phyloP scores from a whole-genome alignment of 805 yeast species.

The Kurtzmaniella cleridarum region DNA sequence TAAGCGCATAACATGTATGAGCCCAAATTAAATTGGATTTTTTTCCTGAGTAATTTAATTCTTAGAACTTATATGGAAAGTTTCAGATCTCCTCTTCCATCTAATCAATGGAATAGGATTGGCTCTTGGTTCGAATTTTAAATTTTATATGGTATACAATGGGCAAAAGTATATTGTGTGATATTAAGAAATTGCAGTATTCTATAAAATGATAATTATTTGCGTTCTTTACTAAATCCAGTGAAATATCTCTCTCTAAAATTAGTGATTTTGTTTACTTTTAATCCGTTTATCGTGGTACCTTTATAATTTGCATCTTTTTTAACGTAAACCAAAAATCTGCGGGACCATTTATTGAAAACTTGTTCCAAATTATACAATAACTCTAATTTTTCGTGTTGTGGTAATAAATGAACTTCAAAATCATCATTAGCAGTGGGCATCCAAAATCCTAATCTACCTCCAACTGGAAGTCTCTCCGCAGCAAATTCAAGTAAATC shows the following conservation, averaged over 20 bases:
- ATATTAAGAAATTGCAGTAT: neutral
- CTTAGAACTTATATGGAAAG: too few species aligned
- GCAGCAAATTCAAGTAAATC: slow-evolving; percentile 75
- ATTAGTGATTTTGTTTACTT: slow-evolving; percentile 41
- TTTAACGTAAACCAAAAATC: slow-evolving; percentile 76
- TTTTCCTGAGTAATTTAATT: neutral
- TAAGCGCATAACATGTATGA: slow-evolving; percentile 11
- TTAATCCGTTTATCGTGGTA: slow-evolving; percentile 37
- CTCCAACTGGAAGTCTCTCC: slow-evolving; percentile 61
- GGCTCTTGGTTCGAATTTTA: neutral
- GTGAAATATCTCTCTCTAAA: slow-evolving; percentile 76
- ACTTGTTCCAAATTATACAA: slow-evolving; percentile 76
- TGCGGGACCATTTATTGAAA: slow-evolving; percentile 90
- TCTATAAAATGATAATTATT: slow-evolving; percentile 6
- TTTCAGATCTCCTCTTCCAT: neutral
- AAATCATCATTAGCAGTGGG: slow-evolving; percentile 91
- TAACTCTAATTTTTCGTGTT: slow-evolving; percentile 67
- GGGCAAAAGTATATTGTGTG: neutral
- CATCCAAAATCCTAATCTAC: slow-evolving; percentile 94
- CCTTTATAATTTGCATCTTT: slow-evolving; percentile 49
- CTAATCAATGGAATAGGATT: neutral
- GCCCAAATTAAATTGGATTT: neutral
- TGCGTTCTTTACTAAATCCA: slow-evolving; percentile 47
- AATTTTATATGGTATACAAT: neutral
- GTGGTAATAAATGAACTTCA: slow-evolving; percentile 65